Conservation (phyloP, 2,329 filamentous ascomycete genomes). For the Penicillium sp. region DNA sequence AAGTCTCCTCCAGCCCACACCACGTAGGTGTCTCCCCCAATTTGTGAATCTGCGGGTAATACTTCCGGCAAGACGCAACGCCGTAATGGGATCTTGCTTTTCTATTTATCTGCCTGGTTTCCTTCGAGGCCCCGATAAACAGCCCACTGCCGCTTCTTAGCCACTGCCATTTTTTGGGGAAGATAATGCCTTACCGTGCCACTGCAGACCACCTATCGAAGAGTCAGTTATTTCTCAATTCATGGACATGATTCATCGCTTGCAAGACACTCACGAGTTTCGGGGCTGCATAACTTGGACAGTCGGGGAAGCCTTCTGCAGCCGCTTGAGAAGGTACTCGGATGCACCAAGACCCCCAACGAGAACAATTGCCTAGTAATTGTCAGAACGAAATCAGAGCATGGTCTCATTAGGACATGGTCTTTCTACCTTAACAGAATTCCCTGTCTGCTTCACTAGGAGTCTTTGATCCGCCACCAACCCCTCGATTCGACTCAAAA, state of each 20-base stretch:
- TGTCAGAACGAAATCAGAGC: neutral
- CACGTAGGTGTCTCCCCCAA: neutral
- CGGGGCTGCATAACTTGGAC: constrained; percentile 38
- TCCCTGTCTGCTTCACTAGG: constrained; percentile 4
- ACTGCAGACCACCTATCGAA: constrained; percentile 31
- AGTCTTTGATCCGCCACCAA: constrained; percentile 28
- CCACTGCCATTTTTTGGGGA: neutral
- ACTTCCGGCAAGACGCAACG: rapidly evolving
- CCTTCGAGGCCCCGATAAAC: constrained; percentile 28
- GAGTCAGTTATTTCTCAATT: neutral
- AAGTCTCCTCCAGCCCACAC: constrained; percentile 13
- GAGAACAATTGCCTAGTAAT: constrained; percentile 34
- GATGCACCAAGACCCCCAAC: constrained; percentile 45
- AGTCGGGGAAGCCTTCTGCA: constrained; percentile 25
- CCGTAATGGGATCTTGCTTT: constrained; percentile 28
- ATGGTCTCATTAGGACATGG: neutral
- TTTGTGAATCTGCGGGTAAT: neutral
- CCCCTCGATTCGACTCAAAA: constrained; percentile 28
- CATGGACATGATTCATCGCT: neutral
- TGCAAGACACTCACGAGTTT: constrained; percentile 27
- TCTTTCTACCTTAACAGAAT: constrained; percentile 9
- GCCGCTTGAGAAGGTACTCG: constrained; percentile 36
- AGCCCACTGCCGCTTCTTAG: constrained; percentile 19
- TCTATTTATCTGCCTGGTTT: constrained; percentile 24
- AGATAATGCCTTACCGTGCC: constrained; percentile 20